Percentiles rank a stretch among this genome's conserved stretches.
Evolutionary conservation across 352 stramenopile species (phyloP).

Genomic region (Paralagenidium karlingii): DNA sequence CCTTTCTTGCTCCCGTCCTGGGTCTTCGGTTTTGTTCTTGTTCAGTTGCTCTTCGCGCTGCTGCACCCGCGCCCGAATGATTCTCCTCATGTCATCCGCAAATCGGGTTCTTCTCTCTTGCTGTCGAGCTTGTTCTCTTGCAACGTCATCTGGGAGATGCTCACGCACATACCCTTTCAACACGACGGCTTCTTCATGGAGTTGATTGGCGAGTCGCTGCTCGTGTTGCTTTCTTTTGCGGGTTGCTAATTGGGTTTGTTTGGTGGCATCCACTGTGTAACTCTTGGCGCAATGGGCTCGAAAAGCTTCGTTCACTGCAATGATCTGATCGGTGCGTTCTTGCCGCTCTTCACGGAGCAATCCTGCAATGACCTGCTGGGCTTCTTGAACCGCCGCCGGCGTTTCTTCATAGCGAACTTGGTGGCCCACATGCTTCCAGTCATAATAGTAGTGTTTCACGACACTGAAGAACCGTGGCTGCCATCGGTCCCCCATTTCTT

Average conservation of each 20-base stretch:
- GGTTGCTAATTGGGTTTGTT: constrained; percentile 3
- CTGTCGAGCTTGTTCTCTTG: neutral
- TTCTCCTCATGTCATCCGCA: constrained; percentile 8
- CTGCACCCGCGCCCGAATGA: constrained; percentile 1
- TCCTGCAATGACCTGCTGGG: constrained; percentile 7
- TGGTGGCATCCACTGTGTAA: constrained; percentile 12
- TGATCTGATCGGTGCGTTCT: constrained; percentile 16
- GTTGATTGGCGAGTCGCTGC: constrained; percentile 2
- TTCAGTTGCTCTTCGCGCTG: too few species aligned
- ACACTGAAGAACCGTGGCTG: constrained; percentile 34
- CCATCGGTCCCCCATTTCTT: constrained; percentile 20
- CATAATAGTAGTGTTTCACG: constrained; percentile 52
- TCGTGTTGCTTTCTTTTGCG: constrained; percentile 5
- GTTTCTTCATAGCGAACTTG: constrained; percentile 19
- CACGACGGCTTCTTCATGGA: constrained; percentile 10
- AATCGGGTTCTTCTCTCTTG: constrained; percentile 4
- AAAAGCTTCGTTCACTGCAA: constrained; percentile 20
- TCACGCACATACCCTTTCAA: constrained; percentile 13
- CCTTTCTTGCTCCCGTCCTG: too few species aligned
- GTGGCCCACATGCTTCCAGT: constrained; percentile 58
- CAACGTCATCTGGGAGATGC: neutral
- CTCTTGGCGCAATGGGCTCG: constrained; percentile 12
- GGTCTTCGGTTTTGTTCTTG: too few species aligned
- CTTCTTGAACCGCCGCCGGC: too few species aligned
- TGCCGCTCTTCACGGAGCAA: constrained; percentile 12